Conservation (phyloP, 2,329 filamentous ascomycete species). For the Graphilbum ipis-grandicollis region DNA sequence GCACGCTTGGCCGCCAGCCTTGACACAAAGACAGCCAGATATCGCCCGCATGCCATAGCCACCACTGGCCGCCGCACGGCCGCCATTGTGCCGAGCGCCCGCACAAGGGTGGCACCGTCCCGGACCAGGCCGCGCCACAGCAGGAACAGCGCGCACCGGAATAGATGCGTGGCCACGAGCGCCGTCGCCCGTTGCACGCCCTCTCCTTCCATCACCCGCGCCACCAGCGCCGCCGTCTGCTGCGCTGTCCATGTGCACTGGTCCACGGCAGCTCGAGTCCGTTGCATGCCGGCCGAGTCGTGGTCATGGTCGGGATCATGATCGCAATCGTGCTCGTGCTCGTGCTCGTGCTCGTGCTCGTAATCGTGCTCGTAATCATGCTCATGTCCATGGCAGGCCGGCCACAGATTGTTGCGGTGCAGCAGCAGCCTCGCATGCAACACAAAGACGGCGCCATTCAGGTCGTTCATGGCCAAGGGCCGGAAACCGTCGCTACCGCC, state of each 20-base stretch:
- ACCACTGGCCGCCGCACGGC: slow-evolving; percentile 49
- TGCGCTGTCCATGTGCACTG: slow-evolving; percentile 57
- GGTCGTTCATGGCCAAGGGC: no score
- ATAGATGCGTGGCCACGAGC: slow-evolving; percentile 67
- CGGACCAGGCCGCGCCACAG: slow-evolving; percentile 58
- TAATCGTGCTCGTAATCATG: no score
- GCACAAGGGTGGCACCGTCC: slow-evolving; percentile 37
- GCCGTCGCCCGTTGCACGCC: slow-evolving; percentile 32
- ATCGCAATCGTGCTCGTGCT: no score
- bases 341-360: no score
- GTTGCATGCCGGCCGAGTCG: no score
- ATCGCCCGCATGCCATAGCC: slow-evolving; percentile 51
- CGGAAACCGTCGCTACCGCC: slow-evolving; percentile 23
- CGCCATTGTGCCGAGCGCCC: slow-evolving; percentile 14
- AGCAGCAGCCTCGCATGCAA: slow-evolving; percentile 72
- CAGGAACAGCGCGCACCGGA: slow-evolving; percentile 70
- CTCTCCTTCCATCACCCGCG: slow-evolving; percentile 44
- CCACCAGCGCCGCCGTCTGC: slow-evolving; percentile 63
- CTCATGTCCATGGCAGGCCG: no score
- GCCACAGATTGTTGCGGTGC: slow-evolving; percentile 74
- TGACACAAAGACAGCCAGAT: slow-evolving; percentile 65
- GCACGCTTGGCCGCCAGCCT: slow-evolving; percentile 38
- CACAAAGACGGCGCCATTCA: slow-evolving; percentile 43
- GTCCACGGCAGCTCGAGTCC: slow-evolving; percentile 62
- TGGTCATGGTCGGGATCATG: no score